Percentiles rank a stretch among this genome's conserved stretches.
Conservation (phyloP, 257 asterid genomes). For the Jaltomata sinuosa region DNA sequence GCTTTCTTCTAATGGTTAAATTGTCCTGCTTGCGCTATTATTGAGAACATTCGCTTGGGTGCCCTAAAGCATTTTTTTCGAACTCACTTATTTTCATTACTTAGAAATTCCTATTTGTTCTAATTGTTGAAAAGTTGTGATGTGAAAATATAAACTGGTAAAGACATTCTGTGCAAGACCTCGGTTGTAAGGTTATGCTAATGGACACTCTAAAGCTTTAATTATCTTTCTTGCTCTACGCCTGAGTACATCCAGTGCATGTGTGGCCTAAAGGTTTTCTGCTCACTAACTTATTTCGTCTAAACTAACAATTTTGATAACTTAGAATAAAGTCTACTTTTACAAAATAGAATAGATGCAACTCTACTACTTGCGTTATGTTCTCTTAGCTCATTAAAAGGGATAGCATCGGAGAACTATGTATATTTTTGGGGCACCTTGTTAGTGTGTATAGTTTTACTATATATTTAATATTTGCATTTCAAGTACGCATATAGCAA, state of each 20-base stretch:
- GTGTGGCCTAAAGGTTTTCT: neutral
- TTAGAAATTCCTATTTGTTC: neutral
- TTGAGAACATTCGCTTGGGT: neutral
- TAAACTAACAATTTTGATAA: no score
- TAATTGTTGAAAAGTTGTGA: neutral
- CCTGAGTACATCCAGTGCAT: neutral
- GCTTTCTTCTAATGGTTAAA: neutral
- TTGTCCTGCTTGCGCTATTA: neutral
- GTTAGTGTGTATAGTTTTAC: neutral
- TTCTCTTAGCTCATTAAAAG: neutral
- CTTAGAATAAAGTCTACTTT: neutral
- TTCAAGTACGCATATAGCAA: neutral
- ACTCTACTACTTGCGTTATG: neutral
- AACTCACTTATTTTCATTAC: neutral
- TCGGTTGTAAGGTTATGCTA: neutral
- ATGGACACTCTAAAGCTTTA: neutral
- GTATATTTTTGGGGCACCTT: neutral
- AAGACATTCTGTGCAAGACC: neutral
- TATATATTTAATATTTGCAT: neutral
- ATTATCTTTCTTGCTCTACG: neutral
- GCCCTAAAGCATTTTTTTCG: neutral
- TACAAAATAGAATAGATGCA: neutral
- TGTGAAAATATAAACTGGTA: neutral
- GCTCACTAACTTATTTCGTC: neutral
- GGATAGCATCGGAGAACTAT: neutral